Conservation (phyloP, 116 monocot genomes). For the Posidonia oceanica region DNA sequence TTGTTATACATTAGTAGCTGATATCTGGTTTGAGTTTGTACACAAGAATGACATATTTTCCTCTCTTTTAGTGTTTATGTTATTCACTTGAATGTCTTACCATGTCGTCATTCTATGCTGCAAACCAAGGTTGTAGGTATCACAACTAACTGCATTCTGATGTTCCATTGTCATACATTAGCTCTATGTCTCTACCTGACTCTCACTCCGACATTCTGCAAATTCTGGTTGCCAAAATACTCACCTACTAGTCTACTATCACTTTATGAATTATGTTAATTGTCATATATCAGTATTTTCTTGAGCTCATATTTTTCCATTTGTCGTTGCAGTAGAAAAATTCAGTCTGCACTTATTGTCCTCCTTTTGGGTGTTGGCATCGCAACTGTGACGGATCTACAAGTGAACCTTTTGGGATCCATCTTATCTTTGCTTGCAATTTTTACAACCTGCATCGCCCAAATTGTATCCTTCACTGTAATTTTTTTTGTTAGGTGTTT, state of each 20-base stretch:
- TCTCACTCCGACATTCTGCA: too few species aligned
- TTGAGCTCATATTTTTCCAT: slow-evolving; percentile 2
- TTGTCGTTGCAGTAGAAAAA: slow-evolving; percentile 51
- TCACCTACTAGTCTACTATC: not conserved
- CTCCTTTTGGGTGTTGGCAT: slow-evolving; percentile 90
- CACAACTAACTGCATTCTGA: too few species aligned
- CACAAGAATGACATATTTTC: too few species aligned
- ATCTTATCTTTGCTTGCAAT: slow-evolving; percentile 68
- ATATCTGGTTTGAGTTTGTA: too few species aligned
- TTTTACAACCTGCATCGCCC: slow-evolving; percentile 83
- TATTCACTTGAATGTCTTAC: too few species aligned
- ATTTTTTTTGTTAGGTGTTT: not conserved
- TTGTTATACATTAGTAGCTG: too few species aligned
- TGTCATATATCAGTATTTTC: not conserved
- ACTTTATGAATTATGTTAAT: not conserved
- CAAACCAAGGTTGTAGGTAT: too few species aligned
- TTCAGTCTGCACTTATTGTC: slow-evolving; percentile 57
- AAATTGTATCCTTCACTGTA: slow-evolving; percentile 83
- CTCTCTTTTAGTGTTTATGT: too few species aligned
- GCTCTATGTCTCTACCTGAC: too few species aligned
- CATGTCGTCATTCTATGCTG: too few species aligned
- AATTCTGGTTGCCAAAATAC: not conserved
- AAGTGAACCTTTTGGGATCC: slow-evolving; percentile 76
- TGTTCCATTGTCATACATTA: too few species aligned
- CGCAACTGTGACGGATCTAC: slow-evolving; percentile 91